phyloP scores from a whole-genome alignment of 768 basidiomycete genomes.

The Lentinula raphanica region DNA sequence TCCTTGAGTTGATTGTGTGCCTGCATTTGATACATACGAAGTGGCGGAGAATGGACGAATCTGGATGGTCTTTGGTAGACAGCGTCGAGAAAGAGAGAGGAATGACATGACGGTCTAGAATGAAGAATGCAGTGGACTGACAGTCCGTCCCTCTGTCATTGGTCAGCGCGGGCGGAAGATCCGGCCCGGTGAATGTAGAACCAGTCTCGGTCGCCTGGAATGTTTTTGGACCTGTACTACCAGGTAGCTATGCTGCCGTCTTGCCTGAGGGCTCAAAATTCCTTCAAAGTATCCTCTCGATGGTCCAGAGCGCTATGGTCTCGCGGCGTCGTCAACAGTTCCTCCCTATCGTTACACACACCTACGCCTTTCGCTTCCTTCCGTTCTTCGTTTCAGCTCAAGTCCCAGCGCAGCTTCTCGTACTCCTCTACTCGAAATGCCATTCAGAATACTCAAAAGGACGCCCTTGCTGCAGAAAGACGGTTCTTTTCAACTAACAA shows the following conservation, averaged over 20 bases:
- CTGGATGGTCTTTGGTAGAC: conserved; percentile 19
- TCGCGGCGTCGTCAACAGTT: not conserved
- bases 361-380: not conserved
- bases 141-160: conserved; percentile 3
- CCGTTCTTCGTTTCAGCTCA: not conserved
- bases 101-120: conserved; percentile 24
- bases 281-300: not conserved
- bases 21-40: not conserved
- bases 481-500: conserved; percentile 10
- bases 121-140: conserved; percentile 1
- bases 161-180: conserved; percentile 6
- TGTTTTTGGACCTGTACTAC: not conserved
- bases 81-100: conserved; percentile 30
- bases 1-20: conserved; percentile 35
- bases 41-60: conserved; percentile 24
- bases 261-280: conserved; percentile 3
- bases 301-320: not conserved
- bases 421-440: not conserved
- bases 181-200: not conserved
- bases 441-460: not conserved
- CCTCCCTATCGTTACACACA: not conserved
- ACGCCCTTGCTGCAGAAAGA: conserved; percentile 1
- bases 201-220: not conserved
- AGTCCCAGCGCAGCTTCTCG: not conserved
- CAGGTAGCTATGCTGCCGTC: conserved; percentile 8